Conservation (phyloP, 2,329 filamentous ascomycete species). For the Lecanicillium sp. region DNA sequence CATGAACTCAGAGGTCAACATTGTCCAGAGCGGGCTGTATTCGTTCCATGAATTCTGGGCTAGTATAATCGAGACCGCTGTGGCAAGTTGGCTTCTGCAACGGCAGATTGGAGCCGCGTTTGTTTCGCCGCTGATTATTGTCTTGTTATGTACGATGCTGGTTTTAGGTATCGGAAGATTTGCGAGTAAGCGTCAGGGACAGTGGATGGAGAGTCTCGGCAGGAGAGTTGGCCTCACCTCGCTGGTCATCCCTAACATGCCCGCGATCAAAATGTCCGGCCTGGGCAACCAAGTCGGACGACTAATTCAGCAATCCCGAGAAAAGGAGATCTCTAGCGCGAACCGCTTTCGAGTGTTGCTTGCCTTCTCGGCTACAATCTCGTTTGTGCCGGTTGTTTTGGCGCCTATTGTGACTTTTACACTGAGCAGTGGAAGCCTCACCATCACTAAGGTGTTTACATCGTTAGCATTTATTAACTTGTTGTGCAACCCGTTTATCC, state of each 20-base stretch:
- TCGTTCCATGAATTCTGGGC: constrained; percentile 25
- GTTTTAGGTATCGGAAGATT: constrained; percentile 9
- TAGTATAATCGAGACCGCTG: constrained; percentile 19
- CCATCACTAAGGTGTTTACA: constrained; percentile 19
- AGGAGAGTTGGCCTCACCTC: constrained; percentile 16
- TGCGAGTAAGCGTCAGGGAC: constrained; percentile 16
- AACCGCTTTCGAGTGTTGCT: constrained; percentile 15
- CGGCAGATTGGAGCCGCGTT: constrained; percentile 22
- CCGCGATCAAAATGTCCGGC: constrained; percentile 19
- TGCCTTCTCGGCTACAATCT: constrained; percentile 17
- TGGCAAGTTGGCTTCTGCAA: constrained; percentile 23
- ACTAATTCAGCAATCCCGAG: constrained; percentile 9
- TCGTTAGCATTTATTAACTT: constrained; percentile 20
- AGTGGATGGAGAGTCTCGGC: constrained; percentile 20
- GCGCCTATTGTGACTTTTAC: constrained; percentile 24
- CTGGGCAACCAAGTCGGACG: constrained; percentile 15
- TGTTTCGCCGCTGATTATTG: constrained; percentile 20
- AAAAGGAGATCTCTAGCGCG: constrained; percentile 14
- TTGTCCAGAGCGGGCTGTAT: constrained; percentile 1
- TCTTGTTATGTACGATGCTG: constrained; percentile 13
- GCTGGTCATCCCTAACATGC: constrained; percentile 17
- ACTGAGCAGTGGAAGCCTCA: constrained; percentile 13
- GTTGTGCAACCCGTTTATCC: constrained; percentile 15
- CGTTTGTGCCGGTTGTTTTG: constrained; percentile 21
- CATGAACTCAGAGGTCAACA: constrained; percentile 5